Evolutionary conservation across 306 rosid genomes (phyloP).

Genomic region (Hippophae tibetana): DNA sequence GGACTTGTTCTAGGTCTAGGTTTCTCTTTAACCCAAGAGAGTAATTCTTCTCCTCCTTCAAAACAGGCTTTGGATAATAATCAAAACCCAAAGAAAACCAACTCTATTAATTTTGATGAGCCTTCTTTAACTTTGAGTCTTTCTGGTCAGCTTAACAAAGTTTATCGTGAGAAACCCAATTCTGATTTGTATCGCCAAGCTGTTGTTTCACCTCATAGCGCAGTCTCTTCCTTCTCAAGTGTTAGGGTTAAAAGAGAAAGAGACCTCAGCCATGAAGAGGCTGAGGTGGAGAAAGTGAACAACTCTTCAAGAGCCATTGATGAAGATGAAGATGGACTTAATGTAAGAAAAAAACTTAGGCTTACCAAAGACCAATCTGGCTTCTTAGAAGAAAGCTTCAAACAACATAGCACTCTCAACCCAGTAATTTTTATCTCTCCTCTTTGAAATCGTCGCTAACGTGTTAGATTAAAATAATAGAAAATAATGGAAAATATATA

Average conservation of each 20-base stretch:
- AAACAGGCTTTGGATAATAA: conserved; percentile 11
- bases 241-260: conserved; percentile 83
- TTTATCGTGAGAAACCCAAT: background rate
- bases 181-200: conserved; percentile 11
- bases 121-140: conserved; percentile 72
- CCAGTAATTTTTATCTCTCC: conserved; percentile 46
- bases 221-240: conserved; percentile 69
- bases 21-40: conserved; percentile 26
- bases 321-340: conserved; percentile 81
- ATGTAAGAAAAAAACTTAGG: conserved; percentile 83
- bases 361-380: conserved; percentile 87
- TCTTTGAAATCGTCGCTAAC: background rate
- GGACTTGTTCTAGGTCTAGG: conserved; percentile 68
- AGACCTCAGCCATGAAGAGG: conserved; percentile 45
- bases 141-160: conserved; percentile 6
- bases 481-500: background rate
- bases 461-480: no score
- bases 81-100: conserved; percentile 15
- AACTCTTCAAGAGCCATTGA: conserved; percentile 59
- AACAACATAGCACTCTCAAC: conserved; percentile 87
- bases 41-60: background rate
- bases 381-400: conserved; percentile 86
- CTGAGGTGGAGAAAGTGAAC: conserved; percentile 44
- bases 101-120: conserved; percentile 25
- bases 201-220: conserved; percentile 26